A percentile compares a stretch with the other conserved stretches of the same genome.
These are phyloP conservation scores for Pilasporangium apinafurcum DNA, from an alignment of 352 stramenopile species.

Conservation along the genomic window DNA sequence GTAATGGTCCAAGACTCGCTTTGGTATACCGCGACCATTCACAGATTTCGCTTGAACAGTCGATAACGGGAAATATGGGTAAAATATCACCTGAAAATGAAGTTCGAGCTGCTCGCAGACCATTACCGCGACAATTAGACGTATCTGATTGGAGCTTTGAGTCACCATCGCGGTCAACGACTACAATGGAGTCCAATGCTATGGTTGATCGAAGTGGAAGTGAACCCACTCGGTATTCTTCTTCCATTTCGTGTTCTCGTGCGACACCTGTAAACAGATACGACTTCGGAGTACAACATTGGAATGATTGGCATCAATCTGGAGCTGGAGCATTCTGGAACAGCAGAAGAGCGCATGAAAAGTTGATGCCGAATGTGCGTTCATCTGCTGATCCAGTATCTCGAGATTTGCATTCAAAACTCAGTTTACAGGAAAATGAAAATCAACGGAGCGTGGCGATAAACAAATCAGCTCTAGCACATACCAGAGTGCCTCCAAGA, in stretches of 20 bases:
- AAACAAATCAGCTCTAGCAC: too few species aligned
- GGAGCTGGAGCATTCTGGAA: neutral
- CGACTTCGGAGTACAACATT: constrained; percentile 1
- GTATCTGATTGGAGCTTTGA: constrained; percentile 27
- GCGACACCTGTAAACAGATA: constrained; percentile 3
- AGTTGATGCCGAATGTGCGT: too few species aligned
- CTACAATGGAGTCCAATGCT: neutral
- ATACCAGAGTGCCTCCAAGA: too few species aligned
- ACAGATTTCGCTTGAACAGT: neutral
- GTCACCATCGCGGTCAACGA: constrained; percentile 3
- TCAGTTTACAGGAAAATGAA: too few species aligned
- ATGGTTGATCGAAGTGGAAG: neutral
- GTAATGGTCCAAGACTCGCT: too few species aligned
- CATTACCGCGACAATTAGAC: constrained; percentile 43
- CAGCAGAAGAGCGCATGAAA: too few species aligned
- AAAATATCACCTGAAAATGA: constrained; percentile 15
- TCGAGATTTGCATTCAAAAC: too few species aligned
- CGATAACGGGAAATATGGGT: neutral
- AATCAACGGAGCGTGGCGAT: too few species aligned
- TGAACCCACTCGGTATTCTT: neutral
- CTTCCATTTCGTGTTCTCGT: neutral
- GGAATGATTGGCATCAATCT: neutral
- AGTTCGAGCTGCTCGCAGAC: constrained; percentile 19
- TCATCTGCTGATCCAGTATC: too few species aligned
- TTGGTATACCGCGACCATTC: constrained; percentile 2